Conservation (phyloP, 495 filamentous ascomycete species). For the Tuber microsphaerosporum region DNA sequence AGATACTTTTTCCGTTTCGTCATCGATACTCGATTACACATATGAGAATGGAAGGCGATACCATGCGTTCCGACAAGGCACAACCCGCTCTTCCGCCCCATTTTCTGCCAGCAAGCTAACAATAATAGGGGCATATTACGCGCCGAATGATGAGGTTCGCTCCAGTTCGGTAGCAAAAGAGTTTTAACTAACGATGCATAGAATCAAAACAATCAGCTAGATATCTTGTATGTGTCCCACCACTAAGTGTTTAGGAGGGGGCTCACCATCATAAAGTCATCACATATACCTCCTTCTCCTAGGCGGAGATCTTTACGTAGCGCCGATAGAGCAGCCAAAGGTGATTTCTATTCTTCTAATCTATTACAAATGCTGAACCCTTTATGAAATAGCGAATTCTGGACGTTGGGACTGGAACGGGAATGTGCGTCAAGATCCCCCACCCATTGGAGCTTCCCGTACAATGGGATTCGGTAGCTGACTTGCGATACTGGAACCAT, state of each 20-base stretch:
- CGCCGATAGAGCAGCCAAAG: conserved; percentile 23
- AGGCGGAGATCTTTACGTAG: conserved; percentile 28
- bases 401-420: conserved; percentile 39
- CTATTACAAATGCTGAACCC: too few relatives aligned
- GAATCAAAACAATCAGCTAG: conserved; percentile 36
- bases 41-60: conserved; percentile 65
- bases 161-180: neutral
- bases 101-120: conserved; percentile 4
- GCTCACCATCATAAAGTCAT: conserved; percentile 25
- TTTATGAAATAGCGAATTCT: conserved; percentile 25
- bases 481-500: neutral
- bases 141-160: conserved; percentile 35
- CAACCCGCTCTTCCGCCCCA: neutral
- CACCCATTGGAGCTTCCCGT: neutral
- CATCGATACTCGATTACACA: conserved; percentile 51
- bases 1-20: conserved; percentile 45
- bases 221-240: conserved; percentile 28
- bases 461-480: neutral
- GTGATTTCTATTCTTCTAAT: conserved; percentile 5
- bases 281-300: conserved; percentile 35
- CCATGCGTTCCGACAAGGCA: conserved; percentile 58
- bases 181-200: conserved; percentile 13
- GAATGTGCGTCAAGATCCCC: conserved; percentile 22
- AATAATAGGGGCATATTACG: conserved; percentile 20
- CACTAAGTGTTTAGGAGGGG: neutral